Percentiles rank a stretch among this genome's conserved stretches.
These are phyloP conservation scores for Talaromyces funiculosus DNA, from an alignment of 2,329 filamentous ascomycete species.

Conservation along the genomic window DNA sequence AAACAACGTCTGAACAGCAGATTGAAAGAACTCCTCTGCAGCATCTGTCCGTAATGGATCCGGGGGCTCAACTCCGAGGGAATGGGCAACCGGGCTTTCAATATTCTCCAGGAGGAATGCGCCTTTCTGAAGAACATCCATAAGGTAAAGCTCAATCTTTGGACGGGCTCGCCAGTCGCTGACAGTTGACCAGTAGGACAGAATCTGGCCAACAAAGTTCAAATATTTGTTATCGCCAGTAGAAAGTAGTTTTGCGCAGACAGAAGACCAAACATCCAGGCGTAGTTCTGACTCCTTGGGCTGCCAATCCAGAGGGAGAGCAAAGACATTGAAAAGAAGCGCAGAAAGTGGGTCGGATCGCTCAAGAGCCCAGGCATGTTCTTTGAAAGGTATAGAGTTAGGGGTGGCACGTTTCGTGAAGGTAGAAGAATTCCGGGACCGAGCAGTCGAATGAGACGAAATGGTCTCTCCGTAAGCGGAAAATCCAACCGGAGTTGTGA, in stretches of 20 bases:
- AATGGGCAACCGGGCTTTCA: slow-evolving; percentile 70
- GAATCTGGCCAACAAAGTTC: slow-evolving; percentile 72
- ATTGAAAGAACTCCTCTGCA: slow-evolving; percentile 82
- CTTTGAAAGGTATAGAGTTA: slow-evolving; percentile 60
- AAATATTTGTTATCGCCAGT: slow-evolving; percentile 71
- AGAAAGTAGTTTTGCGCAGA: slow-evolving; percentile 75
- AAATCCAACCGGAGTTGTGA: slow-evolving; percentile 72
- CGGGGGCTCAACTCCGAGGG: slow-evolving; percentile 60
- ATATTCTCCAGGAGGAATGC: slow-evolving; percentile 83
- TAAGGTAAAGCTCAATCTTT: slow-evolving; percentile 88
- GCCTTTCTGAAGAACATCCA: slow-evolving; percentile 89
- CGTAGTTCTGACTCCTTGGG: slow-evolving; percentile 73
- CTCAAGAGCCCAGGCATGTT: slow-evolving; percentile 82
- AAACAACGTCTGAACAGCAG: slow-evolving; percentile 74
- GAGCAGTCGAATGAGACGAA: slow-evolving; percentile 58
- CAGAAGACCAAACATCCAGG: slow-evolving; percentile 81
- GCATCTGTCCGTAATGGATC: slow-evolving; percentile 70
- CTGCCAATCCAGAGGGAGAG: slow-evolving; percentile 74
- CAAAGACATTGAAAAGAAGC: slow-evolving; percentile 82
- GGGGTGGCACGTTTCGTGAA: slow-evolving; percentile 44
- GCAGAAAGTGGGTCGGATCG: slow-evolving; percentile 79
- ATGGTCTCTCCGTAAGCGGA: slow-evolving; percentile 80
- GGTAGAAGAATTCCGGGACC: slow-evolving; percentile 45
- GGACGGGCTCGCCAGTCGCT: slow-evolving; percentile 84
- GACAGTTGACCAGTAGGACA: slow-evolving; percentile 83